Percentiles rank a stretch among this genome's conserved stretches.
phyloP scores from a whole-genome alignment of 257 asterid species.

The Cinchona pubescens region DNA sequence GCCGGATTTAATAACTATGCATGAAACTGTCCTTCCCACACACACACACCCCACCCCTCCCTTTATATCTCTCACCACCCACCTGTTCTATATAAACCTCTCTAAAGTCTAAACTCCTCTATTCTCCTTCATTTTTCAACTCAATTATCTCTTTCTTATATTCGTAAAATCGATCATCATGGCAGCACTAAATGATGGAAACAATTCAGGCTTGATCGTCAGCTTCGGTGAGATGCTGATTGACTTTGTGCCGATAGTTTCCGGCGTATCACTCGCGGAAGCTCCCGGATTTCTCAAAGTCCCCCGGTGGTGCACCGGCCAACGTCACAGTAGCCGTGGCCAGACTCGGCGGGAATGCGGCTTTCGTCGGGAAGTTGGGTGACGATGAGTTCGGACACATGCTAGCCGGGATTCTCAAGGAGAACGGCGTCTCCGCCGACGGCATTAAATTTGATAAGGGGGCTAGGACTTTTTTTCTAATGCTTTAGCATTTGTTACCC shows the following conservation, averaged over 20 bases:
- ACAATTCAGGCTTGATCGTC: constrained; percentile 54
- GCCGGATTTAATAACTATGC: too few species aligned
- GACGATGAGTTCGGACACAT: constrained; percentile 94
- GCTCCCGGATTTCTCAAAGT: constrained; percentile 90
- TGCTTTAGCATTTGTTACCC: constrained; percentile 89
- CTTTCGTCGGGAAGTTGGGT: constrained; percentile 81
- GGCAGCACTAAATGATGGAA: constrained; percentile 8
- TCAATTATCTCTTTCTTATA: too few species aligned
- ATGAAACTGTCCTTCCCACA: too few species aligned
- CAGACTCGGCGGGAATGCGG: constrained; percentile 71
- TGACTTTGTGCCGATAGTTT: constrained; percentile 85
- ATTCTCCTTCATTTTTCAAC: too few species aligned
- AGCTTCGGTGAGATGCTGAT: constrained; percentile 94
- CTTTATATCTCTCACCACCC: too few species aligned
- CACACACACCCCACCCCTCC: too few species aligned
- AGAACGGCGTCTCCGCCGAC: constrained; percentile 66
- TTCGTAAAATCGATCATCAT: too few species aligned
- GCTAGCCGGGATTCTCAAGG: constrained; percentile 79
- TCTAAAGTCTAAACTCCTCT: too few species aligned
- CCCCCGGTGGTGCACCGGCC: constrained; percentile 98
- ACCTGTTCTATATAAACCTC: too few species aligned
- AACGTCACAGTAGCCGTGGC: constrained; percentile 91
- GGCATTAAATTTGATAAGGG: constrained; percentile 78
- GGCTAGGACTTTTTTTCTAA: too few species aligned
- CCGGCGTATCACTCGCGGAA: constrained; percentile 90